Base-by-base conservation (phyloP, 768 basidiomycete genomes). In the Amanita jacksonii region DNA sequence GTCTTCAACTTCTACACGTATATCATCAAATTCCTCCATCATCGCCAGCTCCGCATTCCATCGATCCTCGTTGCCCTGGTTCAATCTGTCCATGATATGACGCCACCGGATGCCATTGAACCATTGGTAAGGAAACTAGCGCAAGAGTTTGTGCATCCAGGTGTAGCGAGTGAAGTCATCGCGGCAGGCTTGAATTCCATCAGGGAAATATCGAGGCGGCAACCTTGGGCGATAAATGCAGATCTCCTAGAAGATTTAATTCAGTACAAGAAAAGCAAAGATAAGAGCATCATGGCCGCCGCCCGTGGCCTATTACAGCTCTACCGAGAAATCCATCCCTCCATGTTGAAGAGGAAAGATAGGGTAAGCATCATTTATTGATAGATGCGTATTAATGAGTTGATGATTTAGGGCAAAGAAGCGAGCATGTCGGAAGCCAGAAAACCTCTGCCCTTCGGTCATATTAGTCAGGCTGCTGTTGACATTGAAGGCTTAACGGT, bases 151-250 rank as follows among this genome's bases (percentile, higher is more conserved):
- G 86, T 99, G 2, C 93, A 98, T 61, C 93, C 94, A 0, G 96
- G 96, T 38, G 96, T 98, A 2, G 89, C 89, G 1, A 78, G 84
- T 53, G 92, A 97, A 61, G 91, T 98, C 54, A 85, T 97, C 49
- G 81, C 93, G 1, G 96, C 94, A 0, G 96, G 96, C n/a, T 66
- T 99, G 50, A 99, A 99, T 61, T 77, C 89, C 12, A 90, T 99
- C 32, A 74, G 92, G 23, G 94, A 98, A 60, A 77, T 99, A n/a
- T 96, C 91, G 60, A 63, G 86, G 24, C 64, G 94, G 30, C 96
- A 99, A 58, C 90, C 94, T 3, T 93, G 91, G 89, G 80, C 86
- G 43, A 97, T 99, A 85, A 90, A 94, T 52, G 89, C 90, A 52
- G 94, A 97, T 54, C 62, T 97, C 19, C 68, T 99, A 4, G 81